Evolutionary conservation across 495 filamentous ascomycete species (phyloP).

Genomic region (Aspergillus coremiiformis): DNA sequence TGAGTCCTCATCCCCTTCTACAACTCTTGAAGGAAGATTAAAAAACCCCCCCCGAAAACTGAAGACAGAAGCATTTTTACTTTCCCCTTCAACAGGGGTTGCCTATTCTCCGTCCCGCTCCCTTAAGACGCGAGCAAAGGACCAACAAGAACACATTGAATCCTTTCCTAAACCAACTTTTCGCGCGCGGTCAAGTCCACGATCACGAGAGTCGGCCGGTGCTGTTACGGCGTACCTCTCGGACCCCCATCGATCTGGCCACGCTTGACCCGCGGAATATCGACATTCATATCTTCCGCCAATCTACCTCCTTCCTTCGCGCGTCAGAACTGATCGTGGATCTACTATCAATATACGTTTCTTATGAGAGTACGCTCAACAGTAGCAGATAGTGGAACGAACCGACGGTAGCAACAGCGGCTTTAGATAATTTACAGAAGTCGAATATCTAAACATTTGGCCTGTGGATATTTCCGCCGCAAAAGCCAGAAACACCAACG

Average conservation of each 20-base stretch:
- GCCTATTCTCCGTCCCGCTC: background rate
- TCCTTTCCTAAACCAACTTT: background rate
- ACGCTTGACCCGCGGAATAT: background rate
- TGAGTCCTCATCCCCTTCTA: background rate
- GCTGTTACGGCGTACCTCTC: background rate
- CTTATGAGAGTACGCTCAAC: background rate
- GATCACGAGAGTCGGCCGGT: background rate
- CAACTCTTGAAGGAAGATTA: background rate
- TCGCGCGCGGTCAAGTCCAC: background rate
- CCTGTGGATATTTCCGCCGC: background rate
- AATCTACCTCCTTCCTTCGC: background rate
- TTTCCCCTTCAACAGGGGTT: slow-evolving; percentile 3
- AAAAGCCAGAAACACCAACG: background rate
- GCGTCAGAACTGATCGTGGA: background rate
- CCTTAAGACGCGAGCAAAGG: background rate
- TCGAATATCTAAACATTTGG: background rate
- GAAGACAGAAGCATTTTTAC: background rate
- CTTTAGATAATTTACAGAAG: background rate
- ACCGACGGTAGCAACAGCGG: background rate
- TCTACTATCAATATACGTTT: background rate
- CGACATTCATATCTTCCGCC: background rate
- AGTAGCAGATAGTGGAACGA: background rate
- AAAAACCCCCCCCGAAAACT: background rate
- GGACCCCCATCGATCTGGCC: background rate
- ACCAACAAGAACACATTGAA: background rate